These are phyloP conservation scores for Silene vulgaris DNA, from an alignment of 179 eudicot species.

Conservation along the genomic window DNA sequence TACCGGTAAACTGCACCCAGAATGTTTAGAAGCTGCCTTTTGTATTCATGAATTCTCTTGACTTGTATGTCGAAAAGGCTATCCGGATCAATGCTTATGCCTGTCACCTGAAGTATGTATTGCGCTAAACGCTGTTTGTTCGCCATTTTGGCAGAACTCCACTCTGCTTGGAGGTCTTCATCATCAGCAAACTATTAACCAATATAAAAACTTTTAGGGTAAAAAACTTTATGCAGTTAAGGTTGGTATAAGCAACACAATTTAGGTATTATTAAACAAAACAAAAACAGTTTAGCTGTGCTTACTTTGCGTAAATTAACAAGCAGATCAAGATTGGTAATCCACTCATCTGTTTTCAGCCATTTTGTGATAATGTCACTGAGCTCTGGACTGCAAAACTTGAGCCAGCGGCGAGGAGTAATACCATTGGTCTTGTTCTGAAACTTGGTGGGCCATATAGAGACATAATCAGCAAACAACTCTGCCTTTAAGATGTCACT, in stretches of 20 bases:
- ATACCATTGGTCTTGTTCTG: conserved; percentile 98
- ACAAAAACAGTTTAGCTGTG: not conserved
- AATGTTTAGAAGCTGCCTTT: conserved; percentile 89
- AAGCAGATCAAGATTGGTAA: conserved; percentile 87
- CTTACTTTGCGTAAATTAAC: conserved; percentile 68
- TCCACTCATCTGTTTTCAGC: conserved; percentile 92
- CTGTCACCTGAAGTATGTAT: conserved; percentile 71
- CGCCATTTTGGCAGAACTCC: conserved; percentile 96
- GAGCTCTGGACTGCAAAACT: conserved; percentile 88
- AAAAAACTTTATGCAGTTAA: not conserved
- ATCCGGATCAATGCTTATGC: conserved; percentile 76
- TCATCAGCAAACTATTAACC: conserved; percentile 69
- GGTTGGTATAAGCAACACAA: not conserved
- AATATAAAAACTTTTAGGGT: conserved; percentile 17
- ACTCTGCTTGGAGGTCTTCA: conserved; percentile 74
- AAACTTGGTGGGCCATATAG: conserved; percentile 91
- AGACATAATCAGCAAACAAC: conserved; percentile 88
- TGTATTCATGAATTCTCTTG: conserved; percentile 95
- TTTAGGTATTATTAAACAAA: too few species aligned
- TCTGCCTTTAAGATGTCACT: conserved; percentile 90
- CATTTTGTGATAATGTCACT: conserved; percentile 84
- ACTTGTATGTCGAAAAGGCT: conserved; percentile 95
- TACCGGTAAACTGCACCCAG: conserved; percentile 82
- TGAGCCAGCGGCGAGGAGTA: conserved; percentile 97
- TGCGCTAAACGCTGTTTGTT: conserved; percentile 78